Base-by-base conservation (phyloP, 2,329 filamentous ascomycete genomes). In the Thelonectria discophora region DNA sequence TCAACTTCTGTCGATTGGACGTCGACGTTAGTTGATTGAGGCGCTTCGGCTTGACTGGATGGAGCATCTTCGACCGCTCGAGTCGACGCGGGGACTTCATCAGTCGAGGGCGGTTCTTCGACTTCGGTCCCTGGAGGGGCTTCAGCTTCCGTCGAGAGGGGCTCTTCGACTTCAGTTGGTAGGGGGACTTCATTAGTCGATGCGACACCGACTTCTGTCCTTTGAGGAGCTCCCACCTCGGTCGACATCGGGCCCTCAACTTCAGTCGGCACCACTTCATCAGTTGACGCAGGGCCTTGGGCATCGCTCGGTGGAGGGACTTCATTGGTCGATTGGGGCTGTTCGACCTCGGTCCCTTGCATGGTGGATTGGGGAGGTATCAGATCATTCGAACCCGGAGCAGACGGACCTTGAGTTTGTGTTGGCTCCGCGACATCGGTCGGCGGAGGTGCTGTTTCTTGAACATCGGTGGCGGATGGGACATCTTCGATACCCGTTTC, bases 351-450 rank as follows among this genome's bases (percentile, higher is more conserved):
- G 11, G 48, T 51, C 27, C 15, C 27, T 3, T 37, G 32, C 17
- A 9, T 18, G n/a, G n/a, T 13, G n/a, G 37, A 40, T 21, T 53
- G 37, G 50, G 37, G n/a, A 15, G 40, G 40, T 46, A 20, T 46
- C 40, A 34, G 40, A 21, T n/a, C 37, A 11, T 37, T 51, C 48
- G 17, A 40, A 30, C n/a, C 13, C 37, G 30, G 48, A 40, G 30
- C 27, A n/a, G 50, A 52, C 42, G 50, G 55, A 47, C 45, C 46
- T 50, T 58, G 9, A 15, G 48, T 45, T 37, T 47, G 11, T 20
- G 55, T 47, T 2, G 48, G 48, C 15, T 51, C n/a, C 13, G 43
- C 20, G 32, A 17, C 53, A 24, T 56, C 54, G 6, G 53, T 40
- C 21, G 40, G 34, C 24, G 53, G 2, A 13, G 17, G 21, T 17